Conservation (phyloP, 768 basidiomycete genomes). For the Leccinum imitatum region DNA sequence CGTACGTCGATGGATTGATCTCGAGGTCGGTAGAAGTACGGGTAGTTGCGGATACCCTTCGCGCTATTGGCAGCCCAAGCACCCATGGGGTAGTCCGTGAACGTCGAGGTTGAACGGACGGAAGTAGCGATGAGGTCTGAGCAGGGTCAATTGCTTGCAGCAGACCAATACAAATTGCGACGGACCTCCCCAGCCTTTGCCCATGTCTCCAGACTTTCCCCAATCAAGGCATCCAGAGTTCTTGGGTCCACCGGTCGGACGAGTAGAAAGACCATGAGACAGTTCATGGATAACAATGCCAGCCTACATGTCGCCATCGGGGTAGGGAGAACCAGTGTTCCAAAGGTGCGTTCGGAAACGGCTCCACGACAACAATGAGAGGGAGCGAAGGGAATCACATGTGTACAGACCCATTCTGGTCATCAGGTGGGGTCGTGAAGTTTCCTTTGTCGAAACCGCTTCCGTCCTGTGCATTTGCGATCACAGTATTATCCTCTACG, state of each 20-base stretch:
- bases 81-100: conserved; percentile 88
- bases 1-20: too few species aligned
- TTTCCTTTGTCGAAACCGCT: conserved; percentile 91
- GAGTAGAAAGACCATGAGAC: conserved; percentile 87
- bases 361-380: conserved; percentile 11
- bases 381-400: background rate
- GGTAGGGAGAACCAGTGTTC: conserved; percentile 86
- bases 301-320: conserved; percentile 94
- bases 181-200: conserved; percentile 90
- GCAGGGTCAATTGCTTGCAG: background rate
- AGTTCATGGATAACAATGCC: conserved; percentile 95
- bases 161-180: background rate
- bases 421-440: conserved; percentile 85
- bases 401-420: conserved; percentile 63
- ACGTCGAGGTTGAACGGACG: conserved; percentile 69
- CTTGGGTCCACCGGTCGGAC: conserved; percentile 89
- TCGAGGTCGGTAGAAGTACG: too few species aligned
- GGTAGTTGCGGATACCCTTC: conserved; percentile 85
- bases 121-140: conserved; percentile 83
- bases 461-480: conserved; percentile 94
- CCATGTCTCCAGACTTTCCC: conserved; percentile 97
- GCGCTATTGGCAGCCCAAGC: conserved; percentile 86
- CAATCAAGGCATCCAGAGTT: conserved; percentile 94
- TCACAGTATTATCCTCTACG: conserved; percentile 82
- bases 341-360: conserved; percentile 97